These are phyloP conservation scores for Neonectria sp. DNA, from an alignment of 2,329 filamentous ascomycete genomes.

Conservation along the genomic window DNA sequence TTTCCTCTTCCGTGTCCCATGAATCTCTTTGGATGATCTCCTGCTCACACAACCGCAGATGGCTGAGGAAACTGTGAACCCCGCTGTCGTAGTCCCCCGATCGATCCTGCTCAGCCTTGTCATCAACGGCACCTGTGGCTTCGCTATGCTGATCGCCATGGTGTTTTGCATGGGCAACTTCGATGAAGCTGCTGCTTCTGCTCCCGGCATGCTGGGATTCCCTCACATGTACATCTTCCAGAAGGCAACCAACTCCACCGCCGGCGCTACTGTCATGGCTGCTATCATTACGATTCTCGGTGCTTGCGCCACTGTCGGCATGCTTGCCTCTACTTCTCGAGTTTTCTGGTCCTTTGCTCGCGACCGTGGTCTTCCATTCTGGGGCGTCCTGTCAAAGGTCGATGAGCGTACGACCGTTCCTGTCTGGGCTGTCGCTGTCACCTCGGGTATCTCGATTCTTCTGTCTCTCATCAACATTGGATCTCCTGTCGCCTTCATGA, in stretches of 20 bases:
- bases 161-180: constrained; percentile 69
- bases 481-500: constrained; percentile 48
- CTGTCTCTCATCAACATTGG: constrained; percentile 54
- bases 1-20: background rate
- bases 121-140: constrained; percentile 67
- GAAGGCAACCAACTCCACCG: constrained; percentile 63
- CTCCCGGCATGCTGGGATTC: constrained; percentile 60
- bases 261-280: constrained; percentile 65
- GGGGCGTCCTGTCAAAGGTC: constrained; percentile 47
- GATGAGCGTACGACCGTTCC: constrained; percentile 48
- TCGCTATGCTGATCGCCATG: constrained; percentile 70
- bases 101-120: constrained; percentile 64
- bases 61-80: constrained; percentile 63
- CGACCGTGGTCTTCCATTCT: constrained; percentile 52
- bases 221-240: constrained; percentile 73
- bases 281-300: constrained; percentile 64
- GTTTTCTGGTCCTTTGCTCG: constrained; percentile 69
- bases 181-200: constrained; percentile 58
- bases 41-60: constrained; percentile 48
- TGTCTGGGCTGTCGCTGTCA: constrained; percentile 46
- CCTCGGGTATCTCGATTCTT: constrained; percentile 47
- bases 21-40: background rate
- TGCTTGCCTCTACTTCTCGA: constrained; percentile 70
- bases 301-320: constrained; percentile 65
- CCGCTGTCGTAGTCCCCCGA: constrained; percentile 64